Conservation (phyloP, 2,329 filamentous ascomycete species). For the Cercospora beticola region DNA sequence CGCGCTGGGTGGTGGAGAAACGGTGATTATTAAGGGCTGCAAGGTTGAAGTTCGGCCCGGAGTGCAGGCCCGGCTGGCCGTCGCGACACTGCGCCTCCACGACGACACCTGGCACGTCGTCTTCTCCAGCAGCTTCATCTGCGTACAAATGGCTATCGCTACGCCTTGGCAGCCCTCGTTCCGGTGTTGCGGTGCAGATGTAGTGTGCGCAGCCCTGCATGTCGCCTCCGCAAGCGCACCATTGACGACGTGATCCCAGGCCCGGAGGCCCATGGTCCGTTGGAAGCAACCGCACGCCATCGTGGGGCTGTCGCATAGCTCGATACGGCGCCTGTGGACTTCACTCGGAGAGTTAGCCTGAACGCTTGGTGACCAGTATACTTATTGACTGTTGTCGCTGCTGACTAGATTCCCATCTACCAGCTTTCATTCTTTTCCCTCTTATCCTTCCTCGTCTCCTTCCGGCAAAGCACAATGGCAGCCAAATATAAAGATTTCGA, state of each 20-base stretch:
- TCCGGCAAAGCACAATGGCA: conserved; percentile 3
- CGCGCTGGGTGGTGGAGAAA: not conserved
- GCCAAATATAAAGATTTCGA: conserved; percentile 31
- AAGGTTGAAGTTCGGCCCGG: conserved; percentile 3
- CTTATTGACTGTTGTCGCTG: not conserved
- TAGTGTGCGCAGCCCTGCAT: not conserved
- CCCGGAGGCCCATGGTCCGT: conserved; percentile 9
- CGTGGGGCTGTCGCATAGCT: not conserved
- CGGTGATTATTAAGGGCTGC: not conserved
- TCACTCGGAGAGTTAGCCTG: conserved; percentile 1
- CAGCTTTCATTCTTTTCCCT: not conserved
- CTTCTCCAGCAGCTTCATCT: not conserved
- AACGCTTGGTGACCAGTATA: not conserved
- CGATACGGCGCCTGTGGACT: not conserved
- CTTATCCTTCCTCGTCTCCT: not conserved
- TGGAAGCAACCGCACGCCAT: conserved; percentile 1
- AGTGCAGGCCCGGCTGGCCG: not conserved
- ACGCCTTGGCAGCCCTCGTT: not conserved
- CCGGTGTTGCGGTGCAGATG: not conserved
- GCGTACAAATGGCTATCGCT: not conserved
- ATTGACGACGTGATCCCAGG: not conserved
- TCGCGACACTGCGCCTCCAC: not conserved
- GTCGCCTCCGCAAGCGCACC: conserved; percentile 3
- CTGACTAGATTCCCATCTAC: not conserved
- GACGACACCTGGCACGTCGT: not conserved